These are phyloP conservation scores for Backusella circina DNA, from an alignment of 192 early-diverging fungal species.

Conservation along the genomic window DNA sequence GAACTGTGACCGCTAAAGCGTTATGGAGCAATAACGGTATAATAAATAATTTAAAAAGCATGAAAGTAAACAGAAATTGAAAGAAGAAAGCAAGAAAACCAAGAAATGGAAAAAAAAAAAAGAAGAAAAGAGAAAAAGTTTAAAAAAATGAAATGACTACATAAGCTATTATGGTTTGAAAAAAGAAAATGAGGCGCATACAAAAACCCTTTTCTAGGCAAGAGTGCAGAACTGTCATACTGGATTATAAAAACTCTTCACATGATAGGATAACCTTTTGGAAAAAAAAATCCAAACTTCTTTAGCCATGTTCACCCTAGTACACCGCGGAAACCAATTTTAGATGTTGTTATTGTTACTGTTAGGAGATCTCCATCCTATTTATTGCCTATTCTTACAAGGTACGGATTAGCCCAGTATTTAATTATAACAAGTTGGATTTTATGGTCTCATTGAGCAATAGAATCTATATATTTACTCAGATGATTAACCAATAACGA, in stretches of 20 bases:
- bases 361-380: not conserved
- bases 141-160: not conserved
- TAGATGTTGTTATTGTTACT: not conserved
- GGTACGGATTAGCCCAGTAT: not conserved
- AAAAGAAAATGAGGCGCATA: conserved; percentile 4
- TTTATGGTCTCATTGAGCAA: not conserved
- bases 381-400: not conserved
- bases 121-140: not conserved
- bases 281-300: not conserved
- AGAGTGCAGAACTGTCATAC: not conserved
- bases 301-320: not conserved
- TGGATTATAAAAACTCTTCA: not conserved
- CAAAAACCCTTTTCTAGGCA: not conserved
- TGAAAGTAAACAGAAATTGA: not conserved
- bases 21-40: not conserved
- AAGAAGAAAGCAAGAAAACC: not conserved
- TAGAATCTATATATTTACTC: not conserved
- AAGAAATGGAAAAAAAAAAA: not conserved
- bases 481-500: not conserved
- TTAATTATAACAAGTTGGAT: not conserved
- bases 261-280: not conserved
- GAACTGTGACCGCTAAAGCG: not conserved
- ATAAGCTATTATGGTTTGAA: not conserved
- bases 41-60: not conserved
- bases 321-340: not conserved